Base-by-base conservation (phyloP, 257 asterid species). In the Hygrophila difformis region DNA sequence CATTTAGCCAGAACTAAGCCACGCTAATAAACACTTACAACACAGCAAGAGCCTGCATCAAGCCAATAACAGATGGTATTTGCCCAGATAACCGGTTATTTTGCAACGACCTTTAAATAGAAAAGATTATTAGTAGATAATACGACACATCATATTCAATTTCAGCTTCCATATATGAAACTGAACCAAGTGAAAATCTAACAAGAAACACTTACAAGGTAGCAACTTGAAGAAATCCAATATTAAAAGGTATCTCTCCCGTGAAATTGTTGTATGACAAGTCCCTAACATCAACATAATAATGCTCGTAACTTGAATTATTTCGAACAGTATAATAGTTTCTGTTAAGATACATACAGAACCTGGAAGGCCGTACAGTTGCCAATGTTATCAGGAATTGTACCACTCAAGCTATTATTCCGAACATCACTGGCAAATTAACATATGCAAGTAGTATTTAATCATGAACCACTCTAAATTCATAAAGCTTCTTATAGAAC, bases 1-100 rank as follows among this genome's bases (percentile, higher is more conserved):
- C 10, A 33, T 33, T 10, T 5, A 2, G 8, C 0, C 37, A 33
- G 31, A 33, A 24, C 7, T 24, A 2, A 24, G 29, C 29, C 29
- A 24, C 3, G 12, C 6, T 12, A 8, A 2, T 12, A 44, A 28
- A 26, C 38, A 38, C 97, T 75, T 75, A 91, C 99, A 91, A 18
- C 47, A 91, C 99, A 12, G 99, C 99, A 59, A 91, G 93, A 28
- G 99, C 99, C 70, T 91, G 99, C 99, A 91, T 91, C 61, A 91
- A 74, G 49, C 99, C 99, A 52, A 86, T 69, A 26, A 91, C 99
- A 0, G 94, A 69, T n/a, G 97, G 97, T 57, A 91, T 86, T 39
- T 51, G 67, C 45, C 97, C 99, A 0, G 85, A 64, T 40, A 91
- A 77, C 19, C 40, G 73, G 53, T 91, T 91, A 18, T 84, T 72